Evolutionary conservation across 2,329 filamentous ascomycete species (phyloP), one percentile per base, ranked within the genome.

Genomic region (Alternaria dauci): DNA sequence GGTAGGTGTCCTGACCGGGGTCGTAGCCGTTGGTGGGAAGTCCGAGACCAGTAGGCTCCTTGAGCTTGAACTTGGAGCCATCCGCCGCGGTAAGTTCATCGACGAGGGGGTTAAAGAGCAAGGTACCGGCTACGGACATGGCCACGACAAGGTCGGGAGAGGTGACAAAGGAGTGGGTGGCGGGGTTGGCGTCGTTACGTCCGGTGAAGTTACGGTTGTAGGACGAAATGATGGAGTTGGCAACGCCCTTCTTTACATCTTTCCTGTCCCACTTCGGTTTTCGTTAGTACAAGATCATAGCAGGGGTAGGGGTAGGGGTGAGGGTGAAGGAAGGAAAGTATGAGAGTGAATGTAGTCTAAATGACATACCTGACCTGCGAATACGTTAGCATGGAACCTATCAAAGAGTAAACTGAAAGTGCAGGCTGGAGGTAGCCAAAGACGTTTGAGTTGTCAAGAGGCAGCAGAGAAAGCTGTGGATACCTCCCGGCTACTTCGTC

Each of bases 181-280:
- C 93, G 41, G 93, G 93, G 87, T 97, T 98, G 70, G 92, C 93
- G 72, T 97, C 94, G 81, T 98, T 98, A 79, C 95, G 93, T 70
- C 94, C 94, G 63, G 94, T 98, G 86, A 99, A 98, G 89, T 99
- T 98, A 83, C 95, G 93, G 91, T 99, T 99, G 90, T 97, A 99
- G 28, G 95, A 98, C 47, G 94, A 97, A 79, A 99, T 86, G 80
- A 99, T 99, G 7, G 93, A 96, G 89, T 99, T 99, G 75, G 93
- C 85, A 73, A 92, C 89, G 70, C 94, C 94, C 88, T 98, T 97
- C 87, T 94, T 91, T 58, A 97, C 93, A 72, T 98, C 94, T 69
- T 84, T 86, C 71, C 95, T 91, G 77, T 97, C 93, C 95, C 95
- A 98, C 82, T 98, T 32, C 20, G 18, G 46, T 12, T 42, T 57